Percentiles rank a stretch among this genome's conserved stretches.
Evolutionary conservation across 2,329 filamentous ascomycete species (phyloP).

Genomic region (Colletotrichum shisoi): DNA sequence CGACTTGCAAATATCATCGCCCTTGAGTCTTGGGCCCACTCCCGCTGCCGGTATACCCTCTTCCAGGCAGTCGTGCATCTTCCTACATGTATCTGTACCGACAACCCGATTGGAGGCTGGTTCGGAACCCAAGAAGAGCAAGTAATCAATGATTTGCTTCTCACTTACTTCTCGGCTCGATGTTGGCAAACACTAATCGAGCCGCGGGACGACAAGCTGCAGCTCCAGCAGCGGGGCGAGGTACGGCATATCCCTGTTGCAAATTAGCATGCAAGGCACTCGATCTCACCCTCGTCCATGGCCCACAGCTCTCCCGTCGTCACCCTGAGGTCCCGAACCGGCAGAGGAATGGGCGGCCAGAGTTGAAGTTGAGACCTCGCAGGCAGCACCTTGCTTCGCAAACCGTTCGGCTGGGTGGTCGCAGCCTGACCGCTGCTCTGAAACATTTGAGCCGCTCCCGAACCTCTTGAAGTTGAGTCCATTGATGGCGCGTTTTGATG

Average conservation of each 20-base stretch:
- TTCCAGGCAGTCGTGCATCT: neutral
- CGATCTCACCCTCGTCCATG: neutral
- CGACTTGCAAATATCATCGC: slow-evolving; percentile 1
- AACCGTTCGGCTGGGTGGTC: neutral
- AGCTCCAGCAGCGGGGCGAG: slow-evolving; percentile 1
- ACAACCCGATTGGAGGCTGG: neutral
- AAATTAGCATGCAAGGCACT: slow-evolving; percentile 27
- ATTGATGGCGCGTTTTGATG: neutral
- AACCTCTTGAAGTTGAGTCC: neutral
- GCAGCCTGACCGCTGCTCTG: neutral
- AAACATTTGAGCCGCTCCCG: neutral
- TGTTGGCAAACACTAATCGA: slow-evolving; percentile 3
- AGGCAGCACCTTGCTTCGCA: neutral
- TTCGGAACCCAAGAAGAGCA: neutral
- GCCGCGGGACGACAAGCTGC: neutral
- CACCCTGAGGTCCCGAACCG: slow-evolving; percentile 16
- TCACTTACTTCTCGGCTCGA: neutral
- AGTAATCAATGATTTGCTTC: no score
- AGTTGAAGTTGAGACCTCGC: neutral
- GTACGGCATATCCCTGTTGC: slow-evolving; percentile 20
- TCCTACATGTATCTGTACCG: neutral
- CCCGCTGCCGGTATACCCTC: neutral
- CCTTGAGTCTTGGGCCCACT: slow-evolving; percentile 4
- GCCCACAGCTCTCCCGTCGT: neutral
- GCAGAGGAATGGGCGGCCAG: slow-evolving; percentile 8